phyloP scores from a whole-genome alignment of 331 rosid genomes.

The Dryas integrifolia region DNA sequence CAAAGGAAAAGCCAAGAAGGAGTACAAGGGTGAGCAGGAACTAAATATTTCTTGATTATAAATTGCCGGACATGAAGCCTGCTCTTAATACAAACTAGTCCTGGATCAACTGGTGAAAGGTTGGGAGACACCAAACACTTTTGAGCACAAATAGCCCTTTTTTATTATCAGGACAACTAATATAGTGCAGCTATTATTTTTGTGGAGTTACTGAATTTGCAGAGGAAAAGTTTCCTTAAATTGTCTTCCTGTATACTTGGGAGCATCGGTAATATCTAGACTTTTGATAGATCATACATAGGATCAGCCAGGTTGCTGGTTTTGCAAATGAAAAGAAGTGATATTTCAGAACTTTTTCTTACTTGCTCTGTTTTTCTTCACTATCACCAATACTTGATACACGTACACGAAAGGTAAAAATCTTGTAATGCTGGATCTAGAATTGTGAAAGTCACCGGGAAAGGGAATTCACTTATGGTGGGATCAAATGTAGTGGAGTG shows the following conservation, averaged over 20 bases:
- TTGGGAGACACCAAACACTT: neutral
- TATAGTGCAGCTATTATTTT: neutral
- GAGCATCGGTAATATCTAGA: neutral
- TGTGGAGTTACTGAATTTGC: slow-evolving; percentile 9
- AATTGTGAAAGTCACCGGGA: neutral
- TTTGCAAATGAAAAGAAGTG: neutral
- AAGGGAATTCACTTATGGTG: no score
- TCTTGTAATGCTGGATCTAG: neutral
- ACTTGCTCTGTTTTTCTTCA: neutral
- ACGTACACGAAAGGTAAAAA: no score
- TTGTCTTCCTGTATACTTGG: neutral
- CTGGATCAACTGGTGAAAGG: neutral
- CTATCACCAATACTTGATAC: no score
- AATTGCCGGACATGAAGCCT: neutral
- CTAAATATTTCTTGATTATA: slow-evolving; percentile 8
- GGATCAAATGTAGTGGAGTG: no score
- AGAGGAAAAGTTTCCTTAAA: neutral
- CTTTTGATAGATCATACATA: neutral
- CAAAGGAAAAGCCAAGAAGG: slow-evolving; percentile 11
- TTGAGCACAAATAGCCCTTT: neutral
- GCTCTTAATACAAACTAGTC: neutral
- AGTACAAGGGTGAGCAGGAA: slow-evolving; percentile 6
- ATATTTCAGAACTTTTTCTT: no score
- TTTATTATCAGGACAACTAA: neutral
- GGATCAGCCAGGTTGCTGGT: neutral